phyloP scores from a whole-genome alignment of 1,284 basidiomycete species.

The Cutaneotrichosporon cyanovorans region DNA sequence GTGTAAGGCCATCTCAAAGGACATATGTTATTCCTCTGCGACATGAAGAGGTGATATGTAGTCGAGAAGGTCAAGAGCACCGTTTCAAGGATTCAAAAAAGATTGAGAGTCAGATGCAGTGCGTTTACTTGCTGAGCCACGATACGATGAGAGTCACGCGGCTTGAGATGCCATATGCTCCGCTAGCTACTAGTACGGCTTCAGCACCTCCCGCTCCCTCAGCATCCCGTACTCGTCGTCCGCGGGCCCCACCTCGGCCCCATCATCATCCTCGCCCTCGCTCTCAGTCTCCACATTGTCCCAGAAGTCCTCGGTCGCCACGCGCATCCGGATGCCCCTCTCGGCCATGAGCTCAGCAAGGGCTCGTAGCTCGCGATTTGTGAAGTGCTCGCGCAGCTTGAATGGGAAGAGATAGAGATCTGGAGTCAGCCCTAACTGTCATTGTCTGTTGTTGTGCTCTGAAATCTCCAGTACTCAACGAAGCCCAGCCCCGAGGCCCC shows the following conservation, averaged over 20 bases:
- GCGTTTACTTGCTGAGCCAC: no score
- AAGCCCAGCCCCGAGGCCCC: no score
- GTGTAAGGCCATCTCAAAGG: no score
- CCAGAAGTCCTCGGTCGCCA: constrained; percentile 57
- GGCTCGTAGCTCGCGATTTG: constrained; percentile 57
- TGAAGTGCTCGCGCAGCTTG: constrained; percentile 59
- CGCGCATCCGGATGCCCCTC: constrained; percentile 64
- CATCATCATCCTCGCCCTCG: constrained; percentile 45
- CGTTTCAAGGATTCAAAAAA: no score
- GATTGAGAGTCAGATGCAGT: no score
- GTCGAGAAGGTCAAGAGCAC: no score
- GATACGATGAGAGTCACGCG: no score
- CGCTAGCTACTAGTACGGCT: constrained; percentile 29
- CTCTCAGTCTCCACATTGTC: constrained; percentile 26
- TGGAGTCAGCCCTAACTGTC: constrained; percentile 44
- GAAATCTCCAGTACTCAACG: neutral
- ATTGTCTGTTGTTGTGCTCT: no score
- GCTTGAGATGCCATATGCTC: neutral
- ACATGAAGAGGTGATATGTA: no score
- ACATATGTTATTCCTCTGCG: no score
- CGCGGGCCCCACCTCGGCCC: constrained; percentile 17
- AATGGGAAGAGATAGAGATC: constrained; percentile 83
- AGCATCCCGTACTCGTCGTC: constrained; percentile 38
- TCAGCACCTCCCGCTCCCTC: constrained; percentile 29
- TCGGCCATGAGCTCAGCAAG: constrained; percentile 75